A percentile compares a stretch with the other conserved stretches of the same genome.
phyloP scores from a whole-genome alignment of 345 rosid genomes.

The Eucalyptus cloeziana region DNA sequence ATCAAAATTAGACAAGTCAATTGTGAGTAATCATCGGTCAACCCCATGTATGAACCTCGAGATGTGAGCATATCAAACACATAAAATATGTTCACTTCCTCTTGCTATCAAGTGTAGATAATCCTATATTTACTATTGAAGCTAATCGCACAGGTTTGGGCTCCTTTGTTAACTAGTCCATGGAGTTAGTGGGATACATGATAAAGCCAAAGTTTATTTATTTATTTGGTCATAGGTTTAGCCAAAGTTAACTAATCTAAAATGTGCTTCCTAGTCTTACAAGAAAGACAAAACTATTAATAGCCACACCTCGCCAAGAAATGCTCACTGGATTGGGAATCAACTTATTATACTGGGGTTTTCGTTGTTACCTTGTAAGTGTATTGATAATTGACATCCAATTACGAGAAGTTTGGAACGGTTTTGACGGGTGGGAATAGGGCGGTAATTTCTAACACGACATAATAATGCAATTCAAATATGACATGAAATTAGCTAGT shows the following conservation, averaged over 20 bases:
- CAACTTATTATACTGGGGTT: background rate
- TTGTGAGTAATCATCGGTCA: background rate
- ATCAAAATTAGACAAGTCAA: background rate
- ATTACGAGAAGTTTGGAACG: background rate
- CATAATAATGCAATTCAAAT: fast-evolving
- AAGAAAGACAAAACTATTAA: background rate
- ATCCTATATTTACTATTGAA: background rate
- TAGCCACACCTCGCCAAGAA: background rate
- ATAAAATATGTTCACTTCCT: background rate
- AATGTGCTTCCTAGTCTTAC: background rate
- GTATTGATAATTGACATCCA: background rate
- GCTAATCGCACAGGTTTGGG: background rate
- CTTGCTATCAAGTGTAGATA: background rate
- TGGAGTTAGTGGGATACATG: background rate
- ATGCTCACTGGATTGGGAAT: background rate
- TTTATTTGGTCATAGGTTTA: background rate
- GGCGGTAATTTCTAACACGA: background rate
- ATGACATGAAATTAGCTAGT: background rate
- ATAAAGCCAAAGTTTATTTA: background rate
- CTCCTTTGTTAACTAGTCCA: background rate
- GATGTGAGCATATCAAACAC: background rate
- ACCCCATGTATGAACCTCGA: background rate
- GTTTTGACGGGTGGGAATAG: background rate
- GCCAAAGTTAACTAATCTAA: background rate
- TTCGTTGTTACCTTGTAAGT: background rate